Evolutionary conservation across 2,329 filamentous ascomycete species (phyloP), one percentile per base, ranked within the genome.

Genomic region (Ilyonectria robusta): DNA sequence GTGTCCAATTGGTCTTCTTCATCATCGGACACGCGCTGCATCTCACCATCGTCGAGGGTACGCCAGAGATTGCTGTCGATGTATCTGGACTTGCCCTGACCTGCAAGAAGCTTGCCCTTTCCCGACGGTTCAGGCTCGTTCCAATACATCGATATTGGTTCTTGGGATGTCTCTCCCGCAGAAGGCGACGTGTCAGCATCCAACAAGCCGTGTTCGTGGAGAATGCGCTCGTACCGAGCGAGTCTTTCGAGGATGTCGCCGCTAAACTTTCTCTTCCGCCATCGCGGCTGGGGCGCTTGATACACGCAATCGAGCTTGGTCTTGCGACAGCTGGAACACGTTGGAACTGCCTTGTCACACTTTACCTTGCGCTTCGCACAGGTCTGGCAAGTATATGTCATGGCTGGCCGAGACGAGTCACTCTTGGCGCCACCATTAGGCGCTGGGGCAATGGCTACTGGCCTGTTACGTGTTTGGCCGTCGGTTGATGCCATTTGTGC

Each of bases 1-100:
- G 31, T 4, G 8, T 17, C 21, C 13, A 40, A 17, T 37, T 23
- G 62, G 11, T 42, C 48, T n/a, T 37, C 42, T 50, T 65, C 62
- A 2, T 56, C 62, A 19, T 65, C 57, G 3, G 56, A 65, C 9
- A 56, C 37, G 19, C 33, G 50, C 5, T 60, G 42, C 23, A 65
- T 56, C 33, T 46, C 57, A 42, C 44, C 57, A 7, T 65, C 57
- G 6, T 31, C 62, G 3, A 65, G 23, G n/a, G 60, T 54, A 15
- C 44, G 56, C 62, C 62, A 65, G 13, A 78, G 65, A 54, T 68
- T 70, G 65, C 74, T 82, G 67, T 83, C 79, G 54, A 85, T 79
- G 59, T 84, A 85, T 54, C 83, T 74, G 8, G 83, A 80, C 64
- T 80, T 82, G 48, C 81, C 81, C 13, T 70, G 44, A 15, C 54